Evolutionary conservation across 306 rosid species (phyloP), one percentile per base, ranked within the genome.

Genomic region (Gynostemma pentaphyllum): DNA sequence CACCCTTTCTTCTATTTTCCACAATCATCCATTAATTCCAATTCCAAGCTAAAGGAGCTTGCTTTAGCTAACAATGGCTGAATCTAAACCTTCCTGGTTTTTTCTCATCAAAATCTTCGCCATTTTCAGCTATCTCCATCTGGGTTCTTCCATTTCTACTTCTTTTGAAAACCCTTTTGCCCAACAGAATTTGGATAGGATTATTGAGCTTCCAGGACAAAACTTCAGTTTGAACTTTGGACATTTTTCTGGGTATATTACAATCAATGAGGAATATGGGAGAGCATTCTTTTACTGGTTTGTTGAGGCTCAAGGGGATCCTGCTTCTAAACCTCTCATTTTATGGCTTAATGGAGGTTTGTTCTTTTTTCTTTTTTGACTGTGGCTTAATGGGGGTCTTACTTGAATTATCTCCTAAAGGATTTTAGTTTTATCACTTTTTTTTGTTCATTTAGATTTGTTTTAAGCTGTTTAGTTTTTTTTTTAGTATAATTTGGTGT

Each of bases 321-420:
- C 89, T 46, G 74, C 29, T 24, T 68, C 88, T 19, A 86, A 81
- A 68, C 94, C 94, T 62, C 69, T 86, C 61, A 70, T 86, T 69
- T 76, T 86, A 30, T 86, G 94, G 94, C 83, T 79, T 7, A 83
- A 81, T 42, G 94, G 94, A 83, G 89, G 94, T 86, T 24, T 3
- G 28, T 5, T 44, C 47, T 41, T 54, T 54, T 4, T 3, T 54
- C 7, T 44, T 47, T 41, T 54, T 54, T 4, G n/a, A 30, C 24
- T 54, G 16, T 54, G 14, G 15, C 62, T 12, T 39, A 6, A n/a
- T 7, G 19, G 27, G 14, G 21, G n/a, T n/a, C n/a, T n/a, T n/a
- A n/a, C n/a, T n/a, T n/a, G n/a, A n/a, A n/a, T n/a, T n/a, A n/a
- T n/a, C n/a, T n/a, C n/a, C n/a, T n/a, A n/a, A n/a, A n/a, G n/a